Conservation (phyloP, 1,284 basidiomycete genomes). For the Omphalotus olearius region DNA sequence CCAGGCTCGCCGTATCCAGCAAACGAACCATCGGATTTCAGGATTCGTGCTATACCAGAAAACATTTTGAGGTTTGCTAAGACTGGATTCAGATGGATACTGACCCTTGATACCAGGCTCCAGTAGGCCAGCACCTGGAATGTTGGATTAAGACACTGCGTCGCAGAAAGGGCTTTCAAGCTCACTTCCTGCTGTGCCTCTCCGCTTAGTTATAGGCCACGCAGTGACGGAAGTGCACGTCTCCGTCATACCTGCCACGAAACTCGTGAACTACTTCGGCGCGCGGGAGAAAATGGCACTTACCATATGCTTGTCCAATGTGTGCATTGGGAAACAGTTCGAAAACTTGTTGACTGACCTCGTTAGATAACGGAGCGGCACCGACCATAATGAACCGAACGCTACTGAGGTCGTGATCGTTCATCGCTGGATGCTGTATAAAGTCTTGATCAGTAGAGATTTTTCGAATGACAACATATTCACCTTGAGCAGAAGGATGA, state of each 20-base stretch:
- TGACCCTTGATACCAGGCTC: slow-evolving; percentile 39
- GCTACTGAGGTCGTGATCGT: slow-evolving; percentile 61
- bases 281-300: slow-evolving; percentile 8
- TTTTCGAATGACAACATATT: neutral
- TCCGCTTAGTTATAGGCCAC: slow-evolving; percentile 40
- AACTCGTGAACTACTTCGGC: neutral
- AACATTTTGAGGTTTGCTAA: no score
- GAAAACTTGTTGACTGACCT: slow-evolving; percentile 53
- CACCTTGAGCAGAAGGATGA: slow-evolving; percentile 64
- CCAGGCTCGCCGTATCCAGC: slow-evolving; percentile 57
- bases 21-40: slow-evolving; percentile 56
- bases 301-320: slow-evolving; percentile 67
- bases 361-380: slow-evolving; percentile 71
- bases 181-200: slow-evolving; percentile 48
- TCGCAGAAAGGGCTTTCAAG: neutral
- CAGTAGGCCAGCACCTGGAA: slow-evolving; percentile 46
- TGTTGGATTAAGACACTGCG: neutral
- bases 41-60: slow-evolving; percentile 35
- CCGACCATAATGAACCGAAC: slow-evolving; percentile 62
- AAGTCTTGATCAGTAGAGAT: neutral
- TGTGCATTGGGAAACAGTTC: slow-evolving; percentile 52
- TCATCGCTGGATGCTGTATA: slow-evolving; percentile 52
- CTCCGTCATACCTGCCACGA: slow-evolving; percentile 26
- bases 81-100: neutral
- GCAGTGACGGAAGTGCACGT: slow-evolving; percentile 43